These are phyloP conservation scores for Hymenoscyphus fraxineus DNA, from an alignment of 2,329 filamentous ascomycete species.

Conservation along the genomic window DNA sequence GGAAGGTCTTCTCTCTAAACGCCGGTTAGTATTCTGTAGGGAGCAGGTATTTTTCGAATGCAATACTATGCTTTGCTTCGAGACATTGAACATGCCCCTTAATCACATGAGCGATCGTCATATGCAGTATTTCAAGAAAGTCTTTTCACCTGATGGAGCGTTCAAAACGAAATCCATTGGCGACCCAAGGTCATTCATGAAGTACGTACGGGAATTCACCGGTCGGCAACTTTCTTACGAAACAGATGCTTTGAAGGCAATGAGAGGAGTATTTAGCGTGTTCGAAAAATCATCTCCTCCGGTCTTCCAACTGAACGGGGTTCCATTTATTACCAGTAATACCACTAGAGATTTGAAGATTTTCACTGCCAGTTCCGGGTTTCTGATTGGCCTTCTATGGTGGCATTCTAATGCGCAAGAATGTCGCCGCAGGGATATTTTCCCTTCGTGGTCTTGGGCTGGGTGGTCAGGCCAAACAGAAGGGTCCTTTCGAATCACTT, in stretches of 20 bases:
- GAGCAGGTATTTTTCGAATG: constrained; percentile 30
- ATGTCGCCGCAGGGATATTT: not conserved
- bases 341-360: too few relatives aligned
- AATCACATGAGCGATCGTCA: too few relatives aligned
- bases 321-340: not conserved
- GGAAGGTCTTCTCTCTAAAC: constrained; percentile 31
- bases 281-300: not conserved
- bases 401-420: not conserved
- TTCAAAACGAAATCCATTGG: not conserved
- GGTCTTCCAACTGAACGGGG: not conserved
- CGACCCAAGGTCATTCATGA: not conserved
- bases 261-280: not conserved
- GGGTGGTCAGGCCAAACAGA: not conserved
- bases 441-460: not conserved
- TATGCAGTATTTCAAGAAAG: too few relatives aligned
- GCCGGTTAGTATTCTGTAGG: constrained; percentile 33
- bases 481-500: not conserved
- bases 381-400: not conserved
- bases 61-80: not conserved
- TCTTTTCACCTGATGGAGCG: too few relatives aligned
- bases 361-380: not conserved
- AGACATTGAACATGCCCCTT: not conserved
- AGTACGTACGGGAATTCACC: not conserved
- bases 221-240: not conserved
- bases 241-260: not conserved